Base-by-base conservation (phyloP, 805 yeast genomes). In the Lachancea dasiensis region DNA sequence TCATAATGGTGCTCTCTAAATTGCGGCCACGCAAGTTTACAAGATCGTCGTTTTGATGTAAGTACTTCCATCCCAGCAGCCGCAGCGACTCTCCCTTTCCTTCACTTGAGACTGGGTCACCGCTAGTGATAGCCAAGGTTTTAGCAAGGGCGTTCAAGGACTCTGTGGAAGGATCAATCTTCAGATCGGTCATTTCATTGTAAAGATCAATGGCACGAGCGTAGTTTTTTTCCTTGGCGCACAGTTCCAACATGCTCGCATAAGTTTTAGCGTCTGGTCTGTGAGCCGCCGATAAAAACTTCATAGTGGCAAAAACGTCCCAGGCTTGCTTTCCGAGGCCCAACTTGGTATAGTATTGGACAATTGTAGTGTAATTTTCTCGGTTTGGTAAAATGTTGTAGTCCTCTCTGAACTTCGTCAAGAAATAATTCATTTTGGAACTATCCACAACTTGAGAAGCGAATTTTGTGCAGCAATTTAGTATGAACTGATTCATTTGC, bases 241-340 rank as follows among this genome's bases (percentile, higher is more conserved):
- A 77, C 6, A 85, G 66, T 8, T 77, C 69, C 9, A 90, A 73
- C 67, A 87, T 75, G 5, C 82, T 73, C 41, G 80, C 77, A 58
- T 87, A 92, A 1, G 87, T 75, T 13, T 63, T 60, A 0, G 74
- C 51, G 33, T 78, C 82, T 0, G 97, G 96, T 34, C 75, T 70
- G 11, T 87, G 76, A 19, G 67, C 64, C 4, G 67, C 52, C 1
- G 92, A 77, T 47, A 81, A 58, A 56, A 85, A 90, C 54, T 86
- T 90, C 87, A 92, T 78, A 44, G 86, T 76, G 47, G 81, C 86
- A 60, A 92, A 92, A 2, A 84, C 65, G 31, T 77, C 77, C 39
- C 73, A 72, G 0, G 95, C 95, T 44, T 81, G 77, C 18, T 46
- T 39, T 9, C 36, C 26, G 5, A 44, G 20, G 8, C 49, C 46